Conservation (phyloP, 2,329 filamentous ascomycete genomes). For the Colletotrichum graminicola region DNA sequence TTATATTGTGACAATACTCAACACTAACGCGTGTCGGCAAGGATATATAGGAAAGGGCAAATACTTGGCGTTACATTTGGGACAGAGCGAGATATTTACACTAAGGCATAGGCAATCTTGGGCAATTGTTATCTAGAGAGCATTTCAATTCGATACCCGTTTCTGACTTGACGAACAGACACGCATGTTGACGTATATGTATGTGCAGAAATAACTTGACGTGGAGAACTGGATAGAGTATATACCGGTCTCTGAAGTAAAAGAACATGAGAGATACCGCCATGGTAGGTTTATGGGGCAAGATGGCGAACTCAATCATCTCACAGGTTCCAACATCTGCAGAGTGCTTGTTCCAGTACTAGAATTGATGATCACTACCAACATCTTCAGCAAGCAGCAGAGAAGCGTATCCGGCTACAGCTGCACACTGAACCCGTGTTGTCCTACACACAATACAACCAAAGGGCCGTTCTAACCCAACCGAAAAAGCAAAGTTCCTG, state of each 20-base stretch:
- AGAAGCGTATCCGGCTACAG: constrained; percentile 10
- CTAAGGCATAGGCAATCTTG: constrained; percentile 25
- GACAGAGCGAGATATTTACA: background rate
- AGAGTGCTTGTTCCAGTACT: constrained; percentile 21
- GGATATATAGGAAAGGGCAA: constrained; percentile 8
- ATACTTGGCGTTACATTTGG: constrained; percentile 17
- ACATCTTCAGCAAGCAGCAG: constrained; percentile 15
- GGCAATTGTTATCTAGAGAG: constrained; percentile 13
- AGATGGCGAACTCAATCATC: background rate
- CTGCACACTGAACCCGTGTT: constrained; percentile 24
- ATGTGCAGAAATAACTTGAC: background rate
- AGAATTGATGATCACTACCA: constrained; percentile 36
- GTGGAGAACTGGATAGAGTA: background rate
- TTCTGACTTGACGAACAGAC: background rate
- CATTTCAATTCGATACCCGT: constrained; percentile 37
- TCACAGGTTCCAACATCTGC: background rate
- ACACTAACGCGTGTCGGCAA: no score
- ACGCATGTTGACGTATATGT: background rate
- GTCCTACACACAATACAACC: constrained; percentile 19
- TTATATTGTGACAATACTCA: background rate
- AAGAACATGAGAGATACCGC: background rate
- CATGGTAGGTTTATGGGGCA: background rate
- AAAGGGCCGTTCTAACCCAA: constrained; percentile 8
- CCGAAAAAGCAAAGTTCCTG: constrained; percentile 15
- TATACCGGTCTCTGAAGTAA: background rate